These are phyloP conservation scores for Hsuehochloa calcarea DNA, from an alignment of 176 grass and related monocot species.

Conservation along the genomic window DNA sequence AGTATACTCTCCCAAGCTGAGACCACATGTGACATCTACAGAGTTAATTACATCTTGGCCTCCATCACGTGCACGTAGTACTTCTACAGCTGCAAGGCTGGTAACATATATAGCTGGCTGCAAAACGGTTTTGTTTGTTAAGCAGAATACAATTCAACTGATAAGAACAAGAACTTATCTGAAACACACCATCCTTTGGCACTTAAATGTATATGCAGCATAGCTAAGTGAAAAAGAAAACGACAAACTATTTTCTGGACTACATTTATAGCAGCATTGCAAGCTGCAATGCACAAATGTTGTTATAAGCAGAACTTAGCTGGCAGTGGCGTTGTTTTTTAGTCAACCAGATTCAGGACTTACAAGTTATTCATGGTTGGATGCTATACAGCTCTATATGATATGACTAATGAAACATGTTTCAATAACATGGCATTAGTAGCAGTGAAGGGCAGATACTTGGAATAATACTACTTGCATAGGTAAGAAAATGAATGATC, in stretches of 20 bases:
- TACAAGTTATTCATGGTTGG: background rate
- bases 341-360: background rate
- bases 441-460: background rate
- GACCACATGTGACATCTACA: conserved; percentile 86
- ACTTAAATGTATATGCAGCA: background rate
- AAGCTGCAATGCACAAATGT: background rate
- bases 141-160: conserved; percentile 10
- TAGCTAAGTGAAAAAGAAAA: background rate
- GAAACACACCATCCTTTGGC: background rate
- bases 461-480: background rate
- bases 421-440: background rate
- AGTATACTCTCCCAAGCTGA: conserved; percentile 96
- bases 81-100: conserved; percentile 87
- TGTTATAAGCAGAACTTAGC: background rate
- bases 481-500: background rate
- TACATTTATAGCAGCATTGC: background rate
- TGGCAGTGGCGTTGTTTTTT: background rate
- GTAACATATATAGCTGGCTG: conserved; percentile 97
- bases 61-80: conserved; percentile 69
- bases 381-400: background rate
- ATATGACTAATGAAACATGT: background rate
- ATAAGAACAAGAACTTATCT: background rate
- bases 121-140: conserved; percentile 33
- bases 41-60: conserved; percentile 72
- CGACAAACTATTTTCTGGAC: background rate